Percentiles rank a stretch among this genome's conserved stretches.
phyloP scores from a whole-genome alignment of 805 yeast species.

The Yamadazyma scolyti region DNA sequence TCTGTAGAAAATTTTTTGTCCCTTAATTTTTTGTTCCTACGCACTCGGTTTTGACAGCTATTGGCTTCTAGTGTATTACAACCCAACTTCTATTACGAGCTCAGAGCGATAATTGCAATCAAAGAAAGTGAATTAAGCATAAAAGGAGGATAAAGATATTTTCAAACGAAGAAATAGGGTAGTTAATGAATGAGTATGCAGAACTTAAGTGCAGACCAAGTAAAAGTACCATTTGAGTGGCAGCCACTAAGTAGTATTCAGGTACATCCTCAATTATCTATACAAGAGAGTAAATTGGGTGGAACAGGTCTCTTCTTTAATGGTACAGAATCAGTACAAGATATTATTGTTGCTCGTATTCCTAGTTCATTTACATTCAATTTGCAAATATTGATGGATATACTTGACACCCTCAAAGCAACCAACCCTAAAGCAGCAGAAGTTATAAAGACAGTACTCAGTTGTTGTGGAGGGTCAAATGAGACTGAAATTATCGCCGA shows the following conservation, averaged over 20 bases:
- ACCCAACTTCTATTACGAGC: background rate
- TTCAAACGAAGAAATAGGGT: too few relatives aligned
- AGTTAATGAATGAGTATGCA: too few relatives aligned
- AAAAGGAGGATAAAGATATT: too few relatives aligned
- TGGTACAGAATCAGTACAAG: constrained; percentile 4
- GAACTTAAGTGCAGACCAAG: too few relatives aligned
- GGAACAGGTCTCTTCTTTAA: constrained; percentile 28
- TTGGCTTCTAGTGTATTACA: background rate
- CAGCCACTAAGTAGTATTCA: too few relatives aligned
- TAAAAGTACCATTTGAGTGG: too few relatives aligned
- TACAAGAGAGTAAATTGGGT: constrained; percentile 22
- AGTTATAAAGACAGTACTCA: constrained; percentile 17
- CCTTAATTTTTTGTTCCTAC: too few relatives aligned
- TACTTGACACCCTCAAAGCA: constrained; percentile 15
- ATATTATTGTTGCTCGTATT: constrained; percentile 16
- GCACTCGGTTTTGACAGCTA: background rate
- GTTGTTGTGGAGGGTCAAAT: constrained; percentile 17
- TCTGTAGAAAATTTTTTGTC: constrained; percentile 1
- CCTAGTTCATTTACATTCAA: constrained; percentile 17
- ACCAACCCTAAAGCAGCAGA: constrained; percentile 17
- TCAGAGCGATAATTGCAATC: too few relatives aligned
- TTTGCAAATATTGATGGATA: constrained; percentile 15
- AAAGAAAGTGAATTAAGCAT: too few relatives aligned
- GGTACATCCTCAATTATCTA: constrained; percentile 12
- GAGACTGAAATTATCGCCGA: constrained; percentile 26